Percentiles rank a stretch among this genome's conserved stretches.
Conservation (phyloP, 768 basidiomycete species). For the Suillus variegatus region DNA sequence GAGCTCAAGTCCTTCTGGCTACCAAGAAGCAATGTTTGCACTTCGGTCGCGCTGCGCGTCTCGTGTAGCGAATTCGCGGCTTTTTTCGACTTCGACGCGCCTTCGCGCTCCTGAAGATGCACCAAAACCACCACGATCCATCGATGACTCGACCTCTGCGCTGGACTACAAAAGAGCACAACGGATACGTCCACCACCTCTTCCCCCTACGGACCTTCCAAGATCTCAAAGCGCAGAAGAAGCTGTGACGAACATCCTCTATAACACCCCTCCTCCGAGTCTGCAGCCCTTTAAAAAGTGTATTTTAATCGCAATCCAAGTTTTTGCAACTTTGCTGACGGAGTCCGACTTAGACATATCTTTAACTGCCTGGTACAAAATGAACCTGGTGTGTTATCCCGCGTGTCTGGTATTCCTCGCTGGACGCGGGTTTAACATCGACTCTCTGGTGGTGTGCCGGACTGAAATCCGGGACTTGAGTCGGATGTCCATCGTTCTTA, state of each 20-base stretch:
- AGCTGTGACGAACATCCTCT: slow-evolving; percentile 96
- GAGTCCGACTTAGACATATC: slow-evolving; percentile 65
- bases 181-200: slow-evolving; percentile 72
- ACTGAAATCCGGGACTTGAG: slow-evolving; percentile 97
- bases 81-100: slow-evolving; percentile 21
- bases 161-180: slow-evolving; percentile 87
- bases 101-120: slow-evolving; percentile 29
- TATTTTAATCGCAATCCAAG: not conserved
- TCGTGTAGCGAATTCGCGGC: slow-evolving; percentile 19
- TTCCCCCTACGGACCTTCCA: slow-evolving; percentile 85
- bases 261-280: slow-evolving; percentile 93
- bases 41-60: slow-evolving; percentile 22
- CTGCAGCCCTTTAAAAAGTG: slow-evolving; percentile 92
- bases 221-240: slow-evolving; percentile 87
- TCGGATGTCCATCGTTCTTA: slow-evolving; percentile 97
- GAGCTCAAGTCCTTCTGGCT: not conserved
- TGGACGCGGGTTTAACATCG: slow-evolving; percentile 97
- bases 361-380: slow-evolving; percentile 99
- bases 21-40: slow-evolving; percentile 12
- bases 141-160: slow-evolving; percentile 93
- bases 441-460: slow-evolving; percentile 96
- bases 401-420: slow-evolving; percentile 98
- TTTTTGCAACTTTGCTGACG: slow-evolving; percentile 9
- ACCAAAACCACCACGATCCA: slow-evolving; percentile 75
- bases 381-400: slow-evolving; percentile 98